Base-by-base conservation (phyloP, 2,329 filamentous ascomycete genomes). In the Mycosphaerella arachidis region DNA sequence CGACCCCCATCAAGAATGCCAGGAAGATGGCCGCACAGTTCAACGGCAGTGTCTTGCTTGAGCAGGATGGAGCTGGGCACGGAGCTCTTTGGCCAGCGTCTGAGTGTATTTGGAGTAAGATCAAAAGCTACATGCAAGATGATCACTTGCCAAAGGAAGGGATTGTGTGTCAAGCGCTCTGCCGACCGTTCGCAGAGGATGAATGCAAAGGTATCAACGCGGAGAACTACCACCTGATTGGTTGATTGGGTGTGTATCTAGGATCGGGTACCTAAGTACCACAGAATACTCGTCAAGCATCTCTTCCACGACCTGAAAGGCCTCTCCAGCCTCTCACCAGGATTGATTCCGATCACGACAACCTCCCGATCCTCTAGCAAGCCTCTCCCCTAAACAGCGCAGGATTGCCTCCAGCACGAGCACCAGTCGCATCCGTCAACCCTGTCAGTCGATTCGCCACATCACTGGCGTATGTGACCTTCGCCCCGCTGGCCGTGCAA, bases 401-500 rank as follows among this genome's bases (percentile, higher is more conserved):
- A n/a, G 40, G 13, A 7, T 43, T n/a, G 13, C 40, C 13, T 8
- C 40, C 40, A 18, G 13, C 40, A 7, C 40, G 40, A 43, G 40
- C 46, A 29, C 46, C 46, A 3, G 18, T 27, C 8, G 9, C 50
- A 35, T 52, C 50, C 27, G 50, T 52, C 50, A 52, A 79, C 12
- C 78, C 76, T 12, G 69, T 69, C 45, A 81, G 70, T 51, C 79
- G 73, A 66, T 82, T 82, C 52, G 82, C 81, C 62, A 83, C 72
- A 62, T 84, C 81, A 24, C 72, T 76, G 7, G 76, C 73, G 67
- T 84, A 84, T 72, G 80, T 82, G 62, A 76, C 74, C 18, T 79
- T 81, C 27, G 77, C 76, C 4, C 77, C 78, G 18, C 70, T 67
- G 4, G 70, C 57, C 8, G 78, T 78, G 33, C 79, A 79, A 5